Base-by-base conservation (phyloP, 2,329 filamentous ascomycete genomes). In the Ceratocystis colombiana region DNA sequence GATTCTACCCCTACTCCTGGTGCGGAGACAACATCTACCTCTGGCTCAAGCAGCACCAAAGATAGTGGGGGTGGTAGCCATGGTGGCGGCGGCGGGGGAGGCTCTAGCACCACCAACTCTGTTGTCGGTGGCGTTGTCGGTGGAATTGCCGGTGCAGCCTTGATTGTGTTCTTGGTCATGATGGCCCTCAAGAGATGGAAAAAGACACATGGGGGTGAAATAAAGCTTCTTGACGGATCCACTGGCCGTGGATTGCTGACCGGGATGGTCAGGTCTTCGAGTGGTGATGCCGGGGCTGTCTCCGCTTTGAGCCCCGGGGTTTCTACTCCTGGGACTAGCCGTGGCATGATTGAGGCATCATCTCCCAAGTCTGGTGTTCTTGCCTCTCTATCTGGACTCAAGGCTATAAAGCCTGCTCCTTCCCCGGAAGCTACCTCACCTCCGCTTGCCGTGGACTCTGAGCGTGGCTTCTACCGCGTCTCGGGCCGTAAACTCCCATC, bases 401-500 rank as follows among this genome's bases (percentile, higher is more conserved):
- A 70, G 33, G 66, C 66, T 46, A 30, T 63, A 12, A 65, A 65
- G 28, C 63, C 66, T n/a, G 63, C 53, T 20, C 46, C 70, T 68
- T 64, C 69, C 70, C 41, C 66, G 7, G 62, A 62, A 5, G 6
- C 37, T 22, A 68, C 69, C 62, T 69, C 59, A 66, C 63, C 70
- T 69, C 71, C 72, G 69, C 62, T 72, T 71, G 17, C 72, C 73
- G 63, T 30, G 5, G 64, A 53, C 76, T 76, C 76, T 33, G 84
- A 87, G 71, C 77, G 78, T 68, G 82, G 84, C 0, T 88, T 88
- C 72, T 82, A 86, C 69, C 82, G 84, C 37, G 81, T 88, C 1
- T 85, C 85, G 5, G 85, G 85, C 68, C 80, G 80, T 71, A 88
- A 87, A 71, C 73, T 88, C 66, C 82, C 83, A 2, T 84, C 85